Evolutionary conservation across 106 monocot genomes (phyloP).

Genomic region (Allium fistulosum): DNA sequence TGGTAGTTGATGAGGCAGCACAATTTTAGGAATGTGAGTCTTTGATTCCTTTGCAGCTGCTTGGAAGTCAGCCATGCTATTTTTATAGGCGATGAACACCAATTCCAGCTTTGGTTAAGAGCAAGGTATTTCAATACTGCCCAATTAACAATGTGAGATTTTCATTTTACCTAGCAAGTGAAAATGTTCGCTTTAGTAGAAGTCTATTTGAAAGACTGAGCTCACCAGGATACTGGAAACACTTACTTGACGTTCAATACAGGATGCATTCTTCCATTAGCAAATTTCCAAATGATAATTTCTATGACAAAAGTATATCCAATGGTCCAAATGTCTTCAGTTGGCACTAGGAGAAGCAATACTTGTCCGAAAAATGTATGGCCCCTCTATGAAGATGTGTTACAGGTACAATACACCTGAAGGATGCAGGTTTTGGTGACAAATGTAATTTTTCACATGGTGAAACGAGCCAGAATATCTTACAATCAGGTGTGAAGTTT

Average conservation of each 20-base stretch:
- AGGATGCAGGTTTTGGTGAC: conserved; percentile 42
- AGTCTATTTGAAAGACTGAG: conserved; percentile 20
- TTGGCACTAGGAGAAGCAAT: conserved; percentile 2
- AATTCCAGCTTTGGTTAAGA: conserved; percentile 27
- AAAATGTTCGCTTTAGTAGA: conserved; percentile 10
- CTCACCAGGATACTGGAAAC: conserved; percentile 8
- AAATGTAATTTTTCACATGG: conserved; percentile 52
- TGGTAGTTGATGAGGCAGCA: conserved; percentile 46
- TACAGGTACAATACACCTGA: conserved; percentile 33
- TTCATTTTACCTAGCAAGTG: conserved; percentile 1
- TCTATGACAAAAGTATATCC: conserved; percentile 17
- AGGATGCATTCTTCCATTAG: conserved; percentile 39
- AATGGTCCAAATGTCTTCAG: conserved; percentile 26
- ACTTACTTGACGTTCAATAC: conserved; percentile 17
- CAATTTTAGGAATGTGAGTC: conserved; percentile 36
- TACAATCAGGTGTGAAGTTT: too few relatives aligned
- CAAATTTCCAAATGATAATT: conserved; percentile 17
- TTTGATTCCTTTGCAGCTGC: conserved; percentile 23
- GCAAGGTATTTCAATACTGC: conserved; percentile 6
- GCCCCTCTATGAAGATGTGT: conserved; percentile 26
- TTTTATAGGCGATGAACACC: conserved; percentile 27
- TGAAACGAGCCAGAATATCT: conserved; percentile 45
- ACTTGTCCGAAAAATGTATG: conserved; percentile 16
- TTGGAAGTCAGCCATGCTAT: conserved; percentile 11
- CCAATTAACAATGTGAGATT: neutral